These are phyloP conservation scores for Termitomyces sp. DNA, from an alignment of 768 basidiomycete species.

Conservation along the genomic window DNA sequence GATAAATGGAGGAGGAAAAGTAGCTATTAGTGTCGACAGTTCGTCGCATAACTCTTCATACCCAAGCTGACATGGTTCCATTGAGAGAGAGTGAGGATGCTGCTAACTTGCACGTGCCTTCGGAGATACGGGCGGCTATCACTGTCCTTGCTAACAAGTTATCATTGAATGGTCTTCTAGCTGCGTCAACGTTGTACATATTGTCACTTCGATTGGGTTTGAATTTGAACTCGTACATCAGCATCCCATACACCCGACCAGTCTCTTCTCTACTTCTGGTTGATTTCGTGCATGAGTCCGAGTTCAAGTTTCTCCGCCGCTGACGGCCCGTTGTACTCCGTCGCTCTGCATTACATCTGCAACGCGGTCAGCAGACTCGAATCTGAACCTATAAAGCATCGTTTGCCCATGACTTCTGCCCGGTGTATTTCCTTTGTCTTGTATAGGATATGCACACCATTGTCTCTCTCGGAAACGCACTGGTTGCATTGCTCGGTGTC, in stretches of 20 bases:
- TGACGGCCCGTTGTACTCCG: conserved; percentile 4
- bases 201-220: neutral
- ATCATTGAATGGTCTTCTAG: neutral
- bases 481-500: conserved; percentile 3
- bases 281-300: neutral
- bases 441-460: neutral
- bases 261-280: neutral
- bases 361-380: conserved; percentile 9
- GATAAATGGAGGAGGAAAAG: conserved; percentile 54
- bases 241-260: neutral
- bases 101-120: neutral
- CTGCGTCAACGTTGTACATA: neutral
- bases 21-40: conserved; percentile 18
- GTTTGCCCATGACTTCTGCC: neutral
- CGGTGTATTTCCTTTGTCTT: neutral
- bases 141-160: too few species aligned
- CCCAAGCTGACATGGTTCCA: conserved; percentile 6
- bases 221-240: neutral
- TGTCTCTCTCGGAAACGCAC: neutral
- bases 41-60: conserved; percentile 23
- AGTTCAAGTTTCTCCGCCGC: neutral
- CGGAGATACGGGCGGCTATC: neutral
- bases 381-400: conserved; percentile 1
- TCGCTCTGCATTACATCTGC: neutral
- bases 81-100: neutral